Percentiles rank a stretch among this genome's conserved stretches.
Evolutionary conservation across 352 stramenopile genomes (phyloP).

Genomic region (Phytophthora sp.): DNA sequence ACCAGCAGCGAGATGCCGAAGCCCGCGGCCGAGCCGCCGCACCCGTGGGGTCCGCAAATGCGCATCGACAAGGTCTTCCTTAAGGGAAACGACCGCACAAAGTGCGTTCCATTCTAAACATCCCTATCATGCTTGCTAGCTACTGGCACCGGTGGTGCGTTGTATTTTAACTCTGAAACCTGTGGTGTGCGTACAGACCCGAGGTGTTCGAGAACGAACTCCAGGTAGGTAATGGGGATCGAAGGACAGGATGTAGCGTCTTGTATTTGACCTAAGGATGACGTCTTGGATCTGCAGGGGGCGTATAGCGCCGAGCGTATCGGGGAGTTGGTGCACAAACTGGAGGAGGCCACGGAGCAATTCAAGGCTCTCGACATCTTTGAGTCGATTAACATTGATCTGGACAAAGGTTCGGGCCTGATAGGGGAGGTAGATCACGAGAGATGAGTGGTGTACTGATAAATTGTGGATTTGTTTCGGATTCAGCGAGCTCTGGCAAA

Average conservation of each 20-base stretch:
- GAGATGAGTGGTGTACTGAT: slow-evolving; percentile 5
- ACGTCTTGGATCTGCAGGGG: slow-evolving; percentile 36
- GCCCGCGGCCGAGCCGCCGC: slow-evolving; percentile 40
- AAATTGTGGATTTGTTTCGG: slow-evolving; percentile 1
- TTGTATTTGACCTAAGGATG: slow-evolving; percentile 5
- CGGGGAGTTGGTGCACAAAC: slow-evolving; percentile 58
- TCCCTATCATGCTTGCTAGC: not conserved
- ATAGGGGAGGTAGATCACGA: not conserved
- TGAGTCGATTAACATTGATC: slow-evolving; percentile 79
- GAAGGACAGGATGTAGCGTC: not conserved
- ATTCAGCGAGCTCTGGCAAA: slow-evolving; percentile 66
- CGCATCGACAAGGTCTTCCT: slow-evolving; percentile 88
- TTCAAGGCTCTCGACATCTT: slow-evolving; percentile 86
- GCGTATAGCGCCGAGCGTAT: slow-evolving; percentile 74
- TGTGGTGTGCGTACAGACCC: slow-evolving; percentile 44
- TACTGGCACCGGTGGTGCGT: not conserved
- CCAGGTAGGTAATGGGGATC: slow-evolving; percentile 43
- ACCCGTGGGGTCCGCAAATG: slow-evolving; percentile 82
- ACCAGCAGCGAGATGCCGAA: slow-evolving; percentile 31
- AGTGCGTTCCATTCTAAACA: slow-evolving; percentile 43
- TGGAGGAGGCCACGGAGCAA: slow-evolving; percentile 71
- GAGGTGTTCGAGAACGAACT: slow-evolving; percentile 89
- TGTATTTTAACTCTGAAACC: slow-evolving; percentile 10
- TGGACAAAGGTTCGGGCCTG: slow-evolving; percentile 64
- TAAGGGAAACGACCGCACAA: slow-evolving; percentile 88